Base-by-base conservation (phyloP, 2,329 filamentous ascomycete species). In the Talaromyces sp. region DNA sequence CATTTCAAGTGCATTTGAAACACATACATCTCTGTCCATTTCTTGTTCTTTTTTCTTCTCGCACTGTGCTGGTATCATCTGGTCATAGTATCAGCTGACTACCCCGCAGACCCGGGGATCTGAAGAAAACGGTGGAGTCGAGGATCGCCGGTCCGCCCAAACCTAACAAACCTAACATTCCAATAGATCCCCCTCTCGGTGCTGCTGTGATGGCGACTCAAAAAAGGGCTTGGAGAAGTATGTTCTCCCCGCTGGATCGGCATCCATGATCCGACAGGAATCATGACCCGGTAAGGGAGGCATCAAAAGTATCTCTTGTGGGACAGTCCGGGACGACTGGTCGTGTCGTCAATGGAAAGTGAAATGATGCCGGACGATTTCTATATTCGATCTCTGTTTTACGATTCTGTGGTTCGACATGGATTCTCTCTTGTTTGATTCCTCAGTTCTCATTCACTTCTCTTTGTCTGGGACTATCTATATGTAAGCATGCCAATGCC, bases 91-190 rank as follows among this genome's bases (percentile, higher is more conserved):
- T 62, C 59, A 62, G 54, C 53, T 62, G 60, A 61, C 56, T 47
- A 62, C 60, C 60, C 60, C 60, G 60, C 60, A 61, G 56, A 57
- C 49, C 54, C 47, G 47, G 47, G 40, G 37, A 48, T 48, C 46
- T 55, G 40, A 59, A 51, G 32, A 52, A 55, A 50, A 48, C 42
- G 40, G 54, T 52, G 55, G 58, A 60, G 54, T 49, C 56, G 42
- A 43, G 33, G 56, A 58, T 58, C 56, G 53, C 45, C 52, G 56
- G 51, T 54, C 56, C 56, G 57, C 56, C 24, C 20, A 24, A 44
- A 46, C 36, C 45, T 37, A 52, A 49, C 51, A 50, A 56, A 44
- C 50, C 27, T 17, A 37, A n/a, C 19, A 17, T 22, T 47, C 32
- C 19, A 19, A 19, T 47, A 30, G 22, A 19, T 36, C 30, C 44